These are phyloP conservation scores for Takashimella tepidaria DNA, from an alignment of 1,284 basidiomycete species.

Conservation along the genomic window DNA sequence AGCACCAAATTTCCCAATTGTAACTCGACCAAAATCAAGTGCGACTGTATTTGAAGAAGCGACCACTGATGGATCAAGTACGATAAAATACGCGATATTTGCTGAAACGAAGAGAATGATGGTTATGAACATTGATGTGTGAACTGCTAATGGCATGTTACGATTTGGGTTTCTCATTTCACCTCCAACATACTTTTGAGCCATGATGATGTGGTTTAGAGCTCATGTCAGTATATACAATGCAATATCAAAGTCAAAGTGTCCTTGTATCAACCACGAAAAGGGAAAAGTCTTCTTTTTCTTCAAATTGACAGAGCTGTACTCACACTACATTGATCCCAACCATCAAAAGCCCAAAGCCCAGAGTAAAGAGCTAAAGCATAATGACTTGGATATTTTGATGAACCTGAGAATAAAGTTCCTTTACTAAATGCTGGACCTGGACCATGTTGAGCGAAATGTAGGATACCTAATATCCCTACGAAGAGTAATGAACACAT, in stretches of 20 bases:
- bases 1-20: conserved; percentile 81
- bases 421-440: conserved; percentile 30
- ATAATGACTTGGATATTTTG: conserved; percentile 72
- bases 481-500: conserved; percentile 49
- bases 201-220: conserved; percentile 10
- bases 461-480: conserved; percentile 47
- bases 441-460: conserved; percentile 36
- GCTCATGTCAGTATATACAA: no score
- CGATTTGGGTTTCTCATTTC: conserved; percentile 80
- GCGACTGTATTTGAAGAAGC: conserved; percentile 75
- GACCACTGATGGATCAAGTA: conserved; percentile 68
- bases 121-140: conserved; percentile 67
- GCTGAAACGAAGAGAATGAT: conserved; percentile 71
- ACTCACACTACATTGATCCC: conserved; percentile 53
- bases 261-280: no score
- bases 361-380: conserved; percentile 93
- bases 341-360: conserved; percentile 92
- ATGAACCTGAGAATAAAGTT: conserved; percentile 69
- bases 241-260: no score
- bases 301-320: conserved; percentile 21
- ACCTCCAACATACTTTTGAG: conserved; percentile 72
- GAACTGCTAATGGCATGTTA: conserved; percentile 84
- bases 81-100: conserved; percentile 88
- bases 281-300: no score
- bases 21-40: conserved; percentile 81